phyloP scores from a whole-genome alignment of 257 asterid species.

The Ehretia macrophylla region DNA sequence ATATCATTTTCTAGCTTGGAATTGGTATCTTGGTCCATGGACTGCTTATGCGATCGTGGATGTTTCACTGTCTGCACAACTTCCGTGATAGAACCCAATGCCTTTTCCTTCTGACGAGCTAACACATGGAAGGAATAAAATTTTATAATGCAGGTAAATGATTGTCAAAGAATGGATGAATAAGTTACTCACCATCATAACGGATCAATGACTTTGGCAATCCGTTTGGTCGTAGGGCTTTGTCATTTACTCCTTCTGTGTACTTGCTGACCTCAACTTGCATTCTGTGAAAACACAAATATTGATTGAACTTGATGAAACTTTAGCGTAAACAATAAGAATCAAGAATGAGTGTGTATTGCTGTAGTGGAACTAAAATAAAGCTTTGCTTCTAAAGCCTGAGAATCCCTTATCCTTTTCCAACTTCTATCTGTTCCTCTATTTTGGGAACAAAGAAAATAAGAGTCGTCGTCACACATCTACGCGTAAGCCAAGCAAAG shows the following conservation, averaged over 20 bases:
- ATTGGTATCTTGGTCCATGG: slow-evolving; percentile 43
- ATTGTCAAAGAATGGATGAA: slow-evolving; percentile 11
- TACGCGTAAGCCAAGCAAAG: too few relatives aligned
- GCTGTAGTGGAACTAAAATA: too few relatives aligned
- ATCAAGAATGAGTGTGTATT: background rate
- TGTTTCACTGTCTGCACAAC: slow-evolving; percentile 84
- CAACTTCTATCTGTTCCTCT: too few relatives aligned
- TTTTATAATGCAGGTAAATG: slow-evolving; percentile 12
- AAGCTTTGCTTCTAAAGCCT: too few relatives aligned
- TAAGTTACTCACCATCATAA: slow-evolving; percentile 60
- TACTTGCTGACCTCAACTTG: slow-evolving; percentile 99
- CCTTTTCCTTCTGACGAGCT: slow-evolving; percentile 98
- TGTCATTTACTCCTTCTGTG: slow-evolving; percentile 85
- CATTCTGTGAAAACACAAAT: slow-evolving; percentile 57
- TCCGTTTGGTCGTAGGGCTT: slow-evolving; percentile 88
- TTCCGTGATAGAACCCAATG: slow-evolving; percentile 75
- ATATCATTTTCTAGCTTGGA: slow-evolving; percentile 31
- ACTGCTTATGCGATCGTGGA: slow-evolving; percentile 54
- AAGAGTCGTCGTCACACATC: too few relatives aligned
- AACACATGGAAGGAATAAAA: slow-evolving; percentile 23
- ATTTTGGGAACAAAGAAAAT: too few relatives aligned
- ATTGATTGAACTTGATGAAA: background rate
- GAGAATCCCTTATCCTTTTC: too few relatives aligned
- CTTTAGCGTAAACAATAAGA: background rate
- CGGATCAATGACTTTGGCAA: slow-evolving; percentile 88